Evolutionary conservation across 2,329 filamentous ascomycete genomes (phyloP).

Genomic region (Calonectria naviculata): DNA sequence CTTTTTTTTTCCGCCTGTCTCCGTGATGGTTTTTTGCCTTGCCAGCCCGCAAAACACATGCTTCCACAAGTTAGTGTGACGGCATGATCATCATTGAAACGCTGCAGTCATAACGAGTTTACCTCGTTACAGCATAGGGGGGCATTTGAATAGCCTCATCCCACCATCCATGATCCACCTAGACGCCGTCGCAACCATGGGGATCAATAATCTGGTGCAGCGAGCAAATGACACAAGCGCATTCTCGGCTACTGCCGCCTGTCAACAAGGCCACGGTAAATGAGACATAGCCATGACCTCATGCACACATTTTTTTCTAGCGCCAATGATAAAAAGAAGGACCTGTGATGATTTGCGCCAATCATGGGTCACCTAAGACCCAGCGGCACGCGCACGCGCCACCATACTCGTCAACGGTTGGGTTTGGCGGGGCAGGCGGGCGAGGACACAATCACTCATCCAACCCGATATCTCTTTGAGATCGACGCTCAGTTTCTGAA

Average conservation of each 20-base stretch:
- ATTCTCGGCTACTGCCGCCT: background rate
- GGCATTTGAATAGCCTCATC: background rate
- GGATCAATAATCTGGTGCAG: background rate
- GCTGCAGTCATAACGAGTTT: background rate
- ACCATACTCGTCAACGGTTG: conserved; percentile 23
- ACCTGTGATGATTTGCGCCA: conserved; percentile 18
- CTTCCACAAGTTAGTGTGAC: background rate
- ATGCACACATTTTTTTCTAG: background rate
- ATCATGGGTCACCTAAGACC: conserved; percentile 25
- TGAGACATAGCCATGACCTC: background rate
- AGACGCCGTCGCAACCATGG: background rate
- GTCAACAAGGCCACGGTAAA: background rate
- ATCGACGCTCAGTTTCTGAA: conserved; percentile 21
- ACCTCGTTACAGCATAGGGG: background rate
- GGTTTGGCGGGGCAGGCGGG: conserved; percentile 30
- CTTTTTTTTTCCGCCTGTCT: background rate
- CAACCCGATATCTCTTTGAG: conserved; percentile 25
- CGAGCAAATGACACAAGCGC: background rate
- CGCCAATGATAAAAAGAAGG: background rate
- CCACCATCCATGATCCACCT: background rate
- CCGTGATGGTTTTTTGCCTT: background rate
- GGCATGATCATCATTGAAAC: background rate
- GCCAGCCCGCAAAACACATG: background rate
- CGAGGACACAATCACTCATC: conserved; percentile 30
- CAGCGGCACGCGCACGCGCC: conserved; percentile 34